Base-by-base conservation (phyloP, 495 filamentous ascomycete species). In the Trypethelium eluteriae region DNA sequence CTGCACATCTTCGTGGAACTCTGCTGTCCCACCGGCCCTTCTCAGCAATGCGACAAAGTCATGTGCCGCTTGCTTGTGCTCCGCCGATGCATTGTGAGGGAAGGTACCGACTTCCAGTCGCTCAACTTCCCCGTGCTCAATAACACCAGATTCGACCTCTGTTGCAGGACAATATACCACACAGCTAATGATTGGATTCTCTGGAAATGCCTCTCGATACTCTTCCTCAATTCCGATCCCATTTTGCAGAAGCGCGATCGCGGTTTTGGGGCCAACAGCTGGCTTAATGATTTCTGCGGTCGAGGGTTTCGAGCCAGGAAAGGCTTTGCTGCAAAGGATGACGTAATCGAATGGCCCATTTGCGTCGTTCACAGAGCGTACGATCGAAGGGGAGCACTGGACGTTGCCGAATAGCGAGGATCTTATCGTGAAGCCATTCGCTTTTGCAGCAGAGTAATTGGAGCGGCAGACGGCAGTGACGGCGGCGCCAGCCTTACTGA, bases 211-310 rank as follows among this genome's bases (percentile, higher is more conserved):
- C 6, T 67, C 61, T 1, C 74, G 68, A 63, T 80, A 81, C 61
- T 79, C 77, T 11, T 79, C 75, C 70, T 86, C 83, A 67, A 84
- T 82, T 11, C 77, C 78, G 62, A 86, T 80, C 7, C 84, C 83
- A 70, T 86, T 86, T 71, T 86, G 84, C 12, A 83, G 64, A 2
- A 86, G 74, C 64, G 83, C 81, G 53, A 86, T 79, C 0, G 74
- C 70, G 0, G 83, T 85, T 41, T 71, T 70, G 16, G 69, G 62
- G 0, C 73, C 71, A 10, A 85, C 70, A 0, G 76, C 80, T 1
- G 81, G 81, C 10, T 67, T 70, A 65, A 83, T 77, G 32, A 76
- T 59, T 36, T 79, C 74, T 4, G 77, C 73, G 2, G 73, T 71
- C 3, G 76, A 70, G 4, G 79, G 80, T 14, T 39, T 72, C 6